Evolutionary conservation across 805 yeast species (phyloP).

Genomic region (Pichia membranifaciens): DNA sequence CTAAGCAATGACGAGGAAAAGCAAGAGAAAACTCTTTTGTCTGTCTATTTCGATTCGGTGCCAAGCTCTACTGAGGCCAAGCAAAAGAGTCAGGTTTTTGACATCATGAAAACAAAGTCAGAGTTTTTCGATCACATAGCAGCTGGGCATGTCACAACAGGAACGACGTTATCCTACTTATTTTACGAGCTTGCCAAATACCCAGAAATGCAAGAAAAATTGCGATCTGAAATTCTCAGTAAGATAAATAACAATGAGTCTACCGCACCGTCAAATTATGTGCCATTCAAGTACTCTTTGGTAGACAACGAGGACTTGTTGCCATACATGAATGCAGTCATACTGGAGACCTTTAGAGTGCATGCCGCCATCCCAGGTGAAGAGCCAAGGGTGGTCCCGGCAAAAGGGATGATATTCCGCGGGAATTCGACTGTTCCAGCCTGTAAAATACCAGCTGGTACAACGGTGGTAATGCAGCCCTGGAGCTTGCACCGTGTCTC

Average conservation of each 20-base stretch:
- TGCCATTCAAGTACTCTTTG: slow-evolving; percentile 29
- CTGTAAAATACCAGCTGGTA: slow-evolving; percentile 44
- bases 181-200: slow-evolving; percentile 54
- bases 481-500: slow-evolving; percentile 54
- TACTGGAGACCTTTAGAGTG: slow-evolving; percentile 54
- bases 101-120: slow-evolving; percentile 32
- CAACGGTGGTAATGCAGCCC: slow-evolving; percentile 59
- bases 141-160: slow-evolving; percentile 77
- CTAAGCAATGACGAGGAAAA: slow-evolving; percentile 14
- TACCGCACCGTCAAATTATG: slow-evolving; percentile 18
- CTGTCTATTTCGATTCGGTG: slow-evolving; percentile 17
- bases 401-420: slow-evolving; percentile 24
- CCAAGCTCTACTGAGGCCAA: background rate
- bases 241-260: slow-evolving; percentile 18
- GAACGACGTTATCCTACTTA: slow-evolving; percentile 54
- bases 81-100: slow-evolving; percentile 15
- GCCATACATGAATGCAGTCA: slow-evolving; percentile 54
- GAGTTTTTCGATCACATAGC: slow-evolving; percentile 60
- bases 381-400: slow-evolving; percentile 54
- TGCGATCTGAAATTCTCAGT: slow-evolving; percentile 40
- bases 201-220: slow-evolving; percentile 37
- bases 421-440: slow-evolving; percentile 24
- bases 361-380: slow-evolving; percentile 72
- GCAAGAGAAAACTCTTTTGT: slow-evolving; percentile 21
- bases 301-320: slow-evolving; percentile 39